These are phyloP conservation scores for Aspergillus indologenus DNA, from an alignment of 495 filamentous ascomycete species.

Conservation along the genomic window DNA sequence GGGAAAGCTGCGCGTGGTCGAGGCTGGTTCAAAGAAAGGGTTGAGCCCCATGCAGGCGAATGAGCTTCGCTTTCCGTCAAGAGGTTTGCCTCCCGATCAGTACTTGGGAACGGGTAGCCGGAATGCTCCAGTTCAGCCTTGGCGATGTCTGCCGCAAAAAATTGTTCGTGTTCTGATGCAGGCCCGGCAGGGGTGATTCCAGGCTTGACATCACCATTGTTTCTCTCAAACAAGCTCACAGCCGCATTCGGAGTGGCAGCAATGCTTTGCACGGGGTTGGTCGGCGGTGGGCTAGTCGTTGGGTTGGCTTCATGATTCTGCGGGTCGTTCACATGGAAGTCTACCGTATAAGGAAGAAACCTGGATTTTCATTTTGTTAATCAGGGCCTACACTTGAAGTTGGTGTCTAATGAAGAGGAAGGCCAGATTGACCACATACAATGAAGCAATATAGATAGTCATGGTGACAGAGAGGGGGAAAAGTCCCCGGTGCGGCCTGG, in stretches of 20 bases:
- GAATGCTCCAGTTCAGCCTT: slow-evolving; percentile 29
- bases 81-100: slow-evolving; percentile 17
- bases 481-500: slow-evolving; percentile 10
- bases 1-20: slow-evolving; percentile 63
- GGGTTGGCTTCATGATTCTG: slow-evolving; percentile 24
- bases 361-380: slow-evolving; percentile 37
- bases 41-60: slow-evolving; percentile 64
- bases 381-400: no score
- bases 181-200: slow-evolving; percentile 57
- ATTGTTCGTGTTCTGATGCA: slow-evolving; percentile 56
- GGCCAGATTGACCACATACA: slow-evolving; percentile 54
- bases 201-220: slow-evolving; percentile 37
- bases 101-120: slow-evolving; percentile 36
- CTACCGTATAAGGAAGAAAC: slow-evolving; percentile 85
- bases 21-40: slow-evolving; percentile 64
- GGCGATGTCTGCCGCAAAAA: slow-evolving; percentile 49
- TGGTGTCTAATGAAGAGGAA: background rate
- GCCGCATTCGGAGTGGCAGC: slow-evolving; percentile 39
- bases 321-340: slow-evolving; percentile 55
- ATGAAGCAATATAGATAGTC: slow-evolving; percentile 81
- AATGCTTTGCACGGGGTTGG: slow-evolving; percentile 27
- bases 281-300: slow-evolving; percentile 28
- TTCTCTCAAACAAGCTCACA: slow-evolving; percentile 39
- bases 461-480: slow-evolving; percentile 46
- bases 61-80: slow-evolving; percentile 43